Conservation (phyloP, 2,329 filamentous ascomycete species). For the Talaromyces sp. region DNA sequence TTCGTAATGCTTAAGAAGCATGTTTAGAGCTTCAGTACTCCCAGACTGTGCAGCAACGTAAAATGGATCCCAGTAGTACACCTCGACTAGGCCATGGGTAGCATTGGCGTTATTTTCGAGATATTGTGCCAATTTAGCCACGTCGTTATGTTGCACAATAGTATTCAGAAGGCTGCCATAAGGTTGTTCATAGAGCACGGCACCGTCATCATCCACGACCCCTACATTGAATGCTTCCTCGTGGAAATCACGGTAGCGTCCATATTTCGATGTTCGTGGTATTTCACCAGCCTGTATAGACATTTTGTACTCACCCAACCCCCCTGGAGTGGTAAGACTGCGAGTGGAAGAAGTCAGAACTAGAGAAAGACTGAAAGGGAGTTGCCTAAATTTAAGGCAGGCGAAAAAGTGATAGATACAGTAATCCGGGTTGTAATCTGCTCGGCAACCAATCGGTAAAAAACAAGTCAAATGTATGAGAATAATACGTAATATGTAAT, state of each 20-base stretch:
- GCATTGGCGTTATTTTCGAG: not conserved
- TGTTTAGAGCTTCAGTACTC: conserved; percentile 8
- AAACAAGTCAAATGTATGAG: no score
- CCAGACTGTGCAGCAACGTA: conserved; percentile 4
- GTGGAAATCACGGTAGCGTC: not conserved
- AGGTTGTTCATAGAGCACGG: conserved; percentile 6
- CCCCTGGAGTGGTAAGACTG: not conserved
- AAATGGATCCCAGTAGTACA: conserved; percentile 7
- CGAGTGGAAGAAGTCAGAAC: no score
- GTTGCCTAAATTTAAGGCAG: no score
- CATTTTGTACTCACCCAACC: not conserved
- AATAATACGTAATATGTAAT: no score
- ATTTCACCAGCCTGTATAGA: not conserved
- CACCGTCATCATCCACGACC: conserved; percentile 1
- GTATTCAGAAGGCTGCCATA: not conserved
- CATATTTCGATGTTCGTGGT: not conserved
- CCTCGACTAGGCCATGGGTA: not conserved
- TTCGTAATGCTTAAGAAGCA: conserved; percentile 5
- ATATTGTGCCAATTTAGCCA: conserved; percentile 2
- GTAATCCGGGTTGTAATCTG: no score
- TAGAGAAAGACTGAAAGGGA: no score
- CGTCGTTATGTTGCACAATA: conserved; percentile 2
- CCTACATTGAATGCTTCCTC: not conserved
- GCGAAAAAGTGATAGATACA: no score
- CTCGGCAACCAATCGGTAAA: no score